Evolutionary conservation across 306 rosid species (phyloP).

Genomic region (Prunus mume): DNA sequence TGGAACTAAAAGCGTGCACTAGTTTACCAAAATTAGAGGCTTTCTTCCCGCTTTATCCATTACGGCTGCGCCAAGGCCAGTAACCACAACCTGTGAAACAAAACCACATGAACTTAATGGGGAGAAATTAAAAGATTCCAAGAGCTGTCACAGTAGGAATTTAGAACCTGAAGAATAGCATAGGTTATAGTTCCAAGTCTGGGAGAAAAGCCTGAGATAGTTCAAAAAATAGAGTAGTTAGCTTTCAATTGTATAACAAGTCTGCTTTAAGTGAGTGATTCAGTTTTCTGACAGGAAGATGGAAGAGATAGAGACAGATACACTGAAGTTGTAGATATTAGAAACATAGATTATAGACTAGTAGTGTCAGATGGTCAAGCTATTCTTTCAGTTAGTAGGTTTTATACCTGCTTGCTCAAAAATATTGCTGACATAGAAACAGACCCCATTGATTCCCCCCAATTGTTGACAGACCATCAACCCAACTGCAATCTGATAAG

Average conservation of each 20-base stretch:
- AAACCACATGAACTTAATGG: background rate
- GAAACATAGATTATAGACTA: no score
- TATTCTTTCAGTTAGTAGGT: no score
- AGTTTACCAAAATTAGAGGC: conserved; percentile 70
- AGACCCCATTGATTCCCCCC: conserved; percentile 85
- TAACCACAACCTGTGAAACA: conserved; percentile 56
- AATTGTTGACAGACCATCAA: conserved; percentile 88
- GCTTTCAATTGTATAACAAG: conserved; percentile 5
- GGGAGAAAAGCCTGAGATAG: conserved; percentile 63
- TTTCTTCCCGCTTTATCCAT: conserved; percentile 81
- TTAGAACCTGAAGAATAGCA: conserved; percentile 70
- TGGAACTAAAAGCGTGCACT: background rate
- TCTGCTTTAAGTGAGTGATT: background rate
- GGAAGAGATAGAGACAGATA: background rate
- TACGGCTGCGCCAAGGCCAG: conserved; percentile 57
- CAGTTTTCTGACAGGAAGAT: background rate
- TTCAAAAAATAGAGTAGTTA: background rate
- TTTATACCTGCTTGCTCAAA: conserved; percentile 71
- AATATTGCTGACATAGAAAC: conserved; percentile 73
- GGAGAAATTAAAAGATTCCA: conserved; percentile 1
- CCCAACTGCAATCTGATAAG: conserved; percentile 74
- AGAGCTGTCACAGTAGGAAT: conserved; percentile 17
- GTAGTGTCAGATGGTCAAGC: no score
- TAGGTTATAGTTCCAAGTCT: conserved; percentile 50
- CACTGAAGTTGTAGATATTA: background rate